These are phyloP conservation scores for Rhodotorula sp. DNA, from an alignment of 1,284 basidiomycete genomes.

Conservation along the genomic window DNA sequence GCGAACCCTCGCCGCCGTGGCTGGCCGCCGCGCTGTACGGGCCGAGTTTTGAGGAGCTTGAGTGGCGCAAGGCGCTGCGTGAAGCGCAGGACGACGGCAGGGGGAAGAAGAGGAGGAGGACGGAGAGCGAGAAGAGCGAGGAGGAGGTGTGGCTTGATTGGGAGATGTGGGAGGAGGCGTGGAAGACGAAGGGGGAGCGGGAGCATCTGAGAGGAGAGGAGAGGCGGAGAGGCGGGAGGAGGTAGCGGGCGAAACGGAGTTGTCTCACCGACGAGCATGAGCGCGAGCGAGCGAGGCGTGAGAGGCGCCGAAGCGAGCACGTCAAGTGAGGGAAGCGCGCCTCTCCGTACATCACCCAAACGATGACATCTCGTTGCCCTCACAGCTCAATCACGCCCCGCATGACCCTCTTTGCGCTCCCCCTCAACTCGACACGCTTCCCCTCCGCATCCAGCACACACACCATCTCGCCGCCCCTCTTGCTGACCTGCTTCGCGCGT, in stretches of 20 bases:
- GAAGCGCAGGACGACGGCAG: background rate
- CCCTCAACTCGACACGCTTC: conserved; percentile 21
- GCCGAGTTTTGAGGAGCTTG: background rate
- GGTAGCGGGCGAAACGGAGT: background rate
- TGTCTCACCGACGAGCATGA: background rate
- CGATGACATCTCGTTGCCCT: no score
- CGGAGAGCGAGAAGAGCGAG: background rate
- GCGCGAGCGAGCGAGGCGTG: background rate
- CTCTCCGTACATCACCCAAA: no score
- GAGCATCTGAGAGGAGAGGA: no score
- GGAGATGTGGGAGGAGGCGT: background rate
- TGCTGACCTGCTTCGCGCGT: conserved; percentile 57
- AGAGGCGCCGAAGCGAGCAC: background rate
- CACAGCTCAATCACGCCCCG: conserved; percentile 37
- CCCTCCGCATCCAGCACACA: conserved; percentile 53
- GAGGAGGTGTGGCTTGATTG: background rate
- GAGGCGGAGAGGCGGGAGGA: background rate
- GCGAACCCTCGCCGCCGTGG: background rate
- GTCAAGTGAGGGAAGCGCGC: no score
- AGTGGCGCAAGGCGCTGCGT: background rate
- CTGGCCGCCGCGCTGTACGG: background rate
- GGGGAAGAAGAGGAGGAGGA: background rate
- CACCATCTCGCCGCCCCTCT: conserved; percentile 58
- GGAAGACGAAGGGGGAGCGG: background rate
- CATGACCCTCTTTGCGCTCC: conserved; percentile 24